These are phyloP conservation scores for Puccinia brachypodii DNA, from an alignment of 1,284 basidiomycete genomes.

Conservation along the genomic window DNA sequence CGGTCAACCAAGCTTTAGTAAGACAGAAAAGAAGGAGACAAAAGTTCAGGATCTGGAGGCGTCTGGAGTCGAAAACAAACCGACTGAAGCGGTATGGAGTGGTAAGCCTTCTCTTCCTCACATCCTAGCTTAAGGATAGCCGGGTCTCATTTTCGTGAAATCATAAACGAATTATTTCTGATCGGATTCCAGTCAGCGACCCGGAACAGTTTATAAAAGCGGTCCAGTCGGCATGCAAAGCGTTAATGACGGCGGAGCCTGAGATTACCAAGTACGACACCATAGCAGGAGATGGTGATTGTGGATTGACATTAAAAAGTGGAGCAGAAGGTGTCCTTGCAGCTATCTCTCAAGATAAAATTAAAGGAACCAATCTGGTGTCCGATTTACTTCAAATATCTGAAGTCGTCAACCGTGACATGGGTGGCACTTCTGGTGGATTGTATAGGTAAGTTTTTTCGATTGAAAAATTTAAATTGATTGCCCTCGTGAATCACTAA, in stretches of 20 bases:
- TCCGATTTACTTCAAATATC: conserved; percentile 69
- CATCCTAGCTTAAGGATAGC: background rate
- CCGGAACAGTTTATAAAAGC: conserved; percentile 62
- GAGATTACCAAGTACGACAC: conserved; percentile 87
- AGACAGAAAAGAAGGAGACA: conserved; percentile 51
- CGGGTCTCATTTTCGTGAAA: background rate
- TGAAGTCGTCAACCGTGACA: conserved; percentile 68
- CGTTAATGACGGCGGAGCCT: conserved; percentile 73
- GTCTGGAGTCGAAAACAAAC: background rate
- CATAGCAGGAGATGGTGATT: conserved; percentile 70
- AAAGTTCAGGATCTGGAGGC: background rate
- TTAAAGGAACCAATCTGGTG: conserved; percentile 67
- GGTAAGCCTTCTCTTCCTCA: conserved; percentile 38
- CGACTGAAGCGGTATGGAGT: conserved; percentile 48
- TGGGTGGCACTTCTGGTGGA: conserved; percentile 91
- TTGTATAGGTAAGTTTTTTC: conserved; percentile 71
- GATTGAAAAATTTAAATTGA: background rate
- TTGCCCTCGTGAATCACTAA: background rate
- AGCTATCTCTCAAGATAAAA: conserved; percentile 57
- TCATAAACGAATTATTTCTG: background rate
- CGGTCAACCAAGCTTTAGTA: conserved; percentile 50
- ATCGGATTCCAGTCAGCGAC: conserved; percentile 49
- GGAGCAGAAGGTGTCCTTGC: conserved; percentile 62
- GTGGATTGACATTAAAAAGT: conserved; percentile 79
- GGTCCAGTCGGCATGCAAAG: conserved; percentile 68